Evolutionary conservation across 2,329 filamentous ascomycete species (phyloP).

Genomic region (Nigrospora sphaerica): DNA sequence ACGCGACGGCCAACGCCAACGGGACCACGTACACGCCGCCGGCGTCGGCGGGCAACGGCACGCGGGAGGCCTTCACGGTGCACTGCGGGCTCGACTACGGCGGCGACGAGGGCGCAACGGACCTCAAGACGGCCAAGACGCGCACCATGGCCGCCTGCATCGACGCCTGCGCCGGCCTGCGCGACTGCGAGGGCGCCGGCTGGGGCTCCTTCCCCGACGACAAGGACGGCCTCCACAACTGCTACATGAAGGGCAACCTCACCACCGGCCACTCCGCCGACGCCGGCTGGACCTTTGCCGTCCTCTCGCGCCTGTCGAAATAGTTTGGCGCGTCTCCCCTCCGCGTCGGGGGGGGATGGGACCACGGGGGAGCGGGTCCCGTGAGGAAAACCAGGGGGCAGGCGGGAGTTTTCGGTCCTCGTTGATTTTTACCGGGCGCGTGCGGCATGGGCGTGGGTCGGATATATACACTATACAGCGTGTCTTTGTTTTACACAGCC

Average conservation of each 20-base stretch:
- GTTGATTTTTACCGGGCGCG: too few species aligned
- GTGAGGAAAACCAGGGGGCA: too few species aligned
- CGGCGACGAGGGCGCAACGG: constrained; percentile 11
- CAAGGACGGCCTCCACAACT: constrained; percentile 5
- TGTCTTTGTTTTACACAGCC: too few species aligned
- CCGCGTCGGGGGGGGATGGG: too few species aligned
- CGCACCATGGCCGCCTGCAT: constrained; percentile 13
- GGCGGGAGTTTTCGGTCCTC: neutral
- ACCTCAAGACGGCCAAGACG: constrained; percentile 6
- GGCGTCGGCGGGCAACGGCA: constrained; percentile 2
- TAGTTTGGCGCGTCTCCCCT: too few species aligned
- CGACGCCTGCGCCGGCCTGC: constrained; percentile 10
- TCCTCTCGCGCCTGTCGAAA: neutral
- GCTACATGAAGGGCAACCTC: constrained; percentile 14
- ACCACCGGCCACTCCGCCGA: constrained; percentile 3
- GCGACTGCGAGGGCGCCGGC: constrained; percentile 11
- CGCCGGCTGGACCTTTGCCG: constrained; percentile 4
- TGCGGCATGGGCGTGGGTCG: too few species aligned
- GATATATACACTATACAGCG: too few species aligned
- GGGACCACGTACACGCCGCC: constrained; percentile 16
- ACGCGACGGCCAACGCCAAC: constrained; percentile 13
- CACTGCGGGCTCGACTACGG: constrained; percentile 19
- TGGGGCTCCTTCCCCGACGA: constrained; percentile 11
- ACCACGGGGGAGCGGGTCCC: neutral
- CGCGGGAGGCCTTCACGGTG: constrained; percentile 12